Percentiles rank a stretch among this genome's conserved stretches.
phyloP scores from a whole-genome alignment of 2,329 filamentous ascomycete species.

The Xylaria sp. region DNA sequence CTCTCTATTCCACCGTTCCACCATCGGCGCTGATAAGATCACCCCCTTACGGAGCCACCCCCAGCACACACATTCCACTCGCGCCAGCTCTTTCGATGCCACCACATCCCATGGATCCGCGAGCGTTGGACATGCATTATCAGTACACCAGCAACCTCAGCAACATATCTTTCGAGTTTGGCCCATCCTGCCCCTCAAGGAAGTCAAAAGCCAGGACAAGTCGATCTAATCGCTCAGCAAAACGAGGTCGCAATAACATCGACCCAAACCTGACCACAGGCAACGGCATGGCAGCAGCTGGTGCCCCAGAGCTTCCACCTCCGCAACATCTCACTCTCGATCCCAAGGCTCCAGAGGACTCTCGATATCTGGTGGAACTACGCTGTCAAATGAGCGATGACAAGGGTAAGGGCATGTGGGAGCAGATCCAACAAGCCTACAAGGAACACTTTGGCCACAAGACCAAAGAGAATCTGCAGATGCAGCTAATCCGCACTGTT shows the following conservation, averaged over 20 bases:
- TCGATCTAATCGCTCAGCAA: constrained; percentile 30
- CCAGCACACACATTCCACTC: constrained; percentile 30
- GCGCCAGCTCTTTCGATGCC: constrained; percentile 33
- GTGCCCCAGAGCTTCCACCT: neutral
- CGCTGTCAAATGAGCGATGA: constrained; percentile 51
- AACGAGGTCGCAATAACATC: constrained; percentile 28
- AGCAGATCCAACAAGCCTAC: constrained; percentile 55
- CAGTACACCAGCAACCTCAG: constrained; percentile 22
- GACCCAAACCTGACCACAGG: constrained; percentile 20
- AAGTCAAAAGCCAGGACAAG: constrained; percentile 31
- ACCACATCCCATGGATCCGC: constrained; percentile 31
- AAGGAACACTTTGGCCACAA: constrained; percentile 42
- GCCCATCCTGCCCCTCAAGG: constrained; percentile 26
- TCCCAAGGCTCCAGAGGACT: constrained; percentile 53
- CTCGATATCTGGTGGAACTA: constrained; percentile 56
- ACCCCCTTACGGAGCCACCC: constrained; percentile 14
- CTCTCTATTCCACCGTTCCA: constrained; percentile 33
- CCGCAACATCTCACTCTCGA: constrained; percentile 47
- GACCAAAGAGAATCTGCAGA: constrained; percentile 59
- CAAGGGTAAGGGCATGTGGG: constrained; percentile 65
- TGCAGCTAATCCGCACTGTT: constrained; percentile 60
- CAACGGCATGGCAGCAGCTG: neutral
- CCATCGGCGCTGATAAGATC: constrained; percentile 35
- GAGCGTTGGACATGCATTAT: constrained; percentile 19
- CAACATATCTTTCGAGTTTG: constrained; percentile 22